Conservation (phyloP, 352 stramenopile species). For the Phytophthora pseudosyringae region DNA sequence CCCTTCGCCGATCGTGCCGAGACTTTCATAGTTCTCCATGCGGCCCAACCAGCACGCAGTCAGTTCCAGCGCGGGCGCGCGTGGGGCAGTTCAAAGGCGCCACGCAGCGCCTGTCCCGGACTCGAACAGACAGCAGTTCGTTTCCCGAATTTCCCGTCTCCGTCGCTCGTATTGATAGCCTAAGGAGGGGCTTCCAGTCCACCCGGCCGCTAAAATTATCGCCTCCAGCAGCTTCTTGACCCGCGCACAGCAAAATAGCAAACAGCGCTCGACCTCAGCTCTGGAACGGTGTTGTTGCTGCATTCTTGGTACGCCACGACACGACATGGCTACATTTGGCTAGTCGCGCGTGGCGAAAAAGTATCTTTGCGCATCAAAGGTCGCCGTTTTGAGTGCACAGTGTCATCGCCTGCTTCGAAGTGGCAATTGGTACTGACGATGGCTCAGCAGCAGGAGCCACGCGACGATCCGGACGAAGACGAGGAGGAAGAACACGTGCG, state of each 20-base stretch:
- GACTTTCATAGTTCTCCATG: conserved; percentile 91
- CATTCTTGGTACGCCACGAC: too few species aligned
- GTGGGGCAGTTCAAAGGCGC: too few species aligned
- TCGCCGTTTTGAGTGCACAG: conserved; percentile 3
- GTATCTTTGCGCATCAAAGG: conserved; percentile 35
- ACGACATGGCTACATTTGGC: conserved; percentile 24
- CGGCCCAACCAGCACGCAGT: conserved; percentile 9
- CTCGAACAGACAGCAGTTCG: conserved; percentile 34
- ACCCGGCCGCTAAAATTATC: conserved; percentile 35
- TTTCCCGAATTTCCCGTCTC: conserved; percentile 30
- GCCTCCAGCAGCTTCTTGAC: not conserved
- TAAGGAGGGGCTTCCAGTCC: not conserved
- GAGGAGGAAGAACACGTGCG: conserved; percentile 46
- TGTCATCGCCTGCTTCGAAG: too few species aligned
- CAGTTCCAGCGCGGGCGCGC: conserved; percentile 2
- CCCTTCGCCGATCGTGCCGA: conserved; percentile 89
- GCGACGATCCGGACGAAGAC: conserved; percentile 28
- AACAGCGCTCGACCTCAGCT: too few species aligned
- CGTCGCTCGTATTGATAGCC: conserved; percentile 36
- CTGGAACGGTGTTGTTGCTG: too few species aligned
- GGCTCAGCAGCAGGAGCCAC: conserved; percentile 28
- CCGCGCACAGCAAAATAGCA: too few species aligned
- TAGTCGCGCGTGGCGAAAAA: conserved; percentile 19
- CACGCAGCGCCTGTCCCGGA: conserved; percentile 18
- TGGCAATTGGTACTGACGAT: conserved; percentile 4